Percentiles rank a stretch among this genome's conserved stretches.
phyloP scores from a whole-genome alignment of 495 filamentous ascomycete species.

The Collariella sp. region DNA sequence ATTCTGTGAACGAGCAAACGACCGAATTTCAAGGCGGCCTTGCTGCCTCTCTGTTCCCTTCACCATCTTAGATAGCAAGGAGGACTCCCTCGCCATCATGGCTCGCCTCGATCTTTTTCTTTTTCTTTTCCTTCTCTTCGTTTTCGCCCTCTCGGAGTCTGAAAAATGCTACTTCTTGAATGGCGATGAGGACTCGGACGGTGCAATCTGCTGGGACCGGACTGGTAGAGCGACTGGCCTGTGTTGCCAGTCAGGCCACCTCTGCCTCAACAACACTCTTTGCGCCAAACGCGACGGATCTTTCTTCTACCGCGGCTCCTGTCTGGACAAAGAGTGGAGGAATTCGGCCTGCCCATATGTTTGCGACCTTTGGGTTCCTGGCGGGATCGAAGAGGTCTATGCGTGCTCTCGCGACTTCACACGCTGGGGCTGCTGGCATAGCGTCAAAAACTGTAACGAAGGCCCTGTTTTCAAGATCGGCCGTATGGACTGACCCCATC shows the following conservation, averaged over 20 bases:
- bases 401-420: neutral
- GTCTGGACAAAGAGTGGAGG: neutral
- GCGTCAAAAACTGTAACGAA: neutral
- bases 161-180: neutral
- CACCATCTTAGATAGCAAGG: neutral
- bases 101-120: neutral
- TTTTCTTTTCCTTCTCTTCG: neutral
- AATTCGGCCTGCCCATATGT: neutral
- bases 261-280: constrained; percentile 6
- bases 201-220: neutral
- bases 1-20: too few species aligned
- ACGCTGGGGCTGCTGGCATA: neutral
- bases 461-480: too few species aligned
- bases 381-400: neutral
- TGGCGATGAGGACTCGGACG: neutral
- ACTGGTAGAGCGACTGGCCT: neutral
- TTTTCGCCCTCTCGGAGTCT: neutral
- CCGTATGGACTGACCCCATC: too few species aligned
- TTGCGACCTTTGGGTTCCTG: neutral
- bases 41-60: too few species aligned
- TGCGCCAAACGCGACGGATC: neutral
- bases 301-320: constrained; percentile 11
- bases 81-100: neutral
- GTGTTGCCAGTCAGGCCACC: constrained; percentile 5
- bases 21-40: too few species aligned